Evolutionary conservation across 2,329 filamentous ascomycete genomes (phyloP), one percentile per base, ranked within the genome.

Genomic region (Aspergillus pseudoglaucus): DNA sequence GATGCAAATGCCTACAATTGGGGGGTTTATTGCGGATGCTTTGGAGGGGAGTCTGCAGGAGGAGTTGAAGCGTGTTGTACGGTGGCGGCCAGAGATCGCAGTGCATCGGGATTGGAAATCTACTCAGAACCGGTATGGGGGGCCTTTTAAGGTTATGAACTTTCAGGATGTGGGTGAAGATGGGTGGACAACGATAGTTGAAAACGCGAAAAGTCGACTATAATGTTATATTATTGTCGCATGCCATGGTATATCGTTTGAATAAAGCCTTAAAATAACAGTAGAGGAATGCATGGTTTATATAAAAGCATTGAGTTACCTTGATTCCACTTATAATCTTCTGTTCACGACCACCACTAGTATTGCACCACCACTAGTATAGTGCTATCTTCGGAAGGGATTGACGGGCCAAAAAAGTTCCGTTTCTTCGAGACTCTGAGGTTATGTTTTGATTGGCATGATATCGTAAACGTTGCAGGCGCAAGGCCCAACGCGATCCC

Each of bases 31-130:
- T 20, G 69, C 62, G 1, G 76, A 80, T 58, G 67, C 68, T 4
- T 45, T 80, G 37, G 72, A 78, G 48, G 71, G 65, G 0, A 66
- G 56, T 6, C 50, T 78, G 35, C 73, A 77, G 37, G 58, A 57
- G 6, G 66, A 67, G 42, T 56, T 78, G 50, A 66, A 65, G 47
- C 57, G 66, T 12, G 67, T 70, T 9, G 72, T 77, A 52, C 62
- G 72, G 44, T 80, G 78, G 77, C 63, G 77, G 44, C 76, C 77
- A 0, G 76, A 79, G 57, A 75, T 67, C 1, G 75, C 75, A 6
- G 59, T 71, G 1, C 49, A 62, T 8, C 64, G 75, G 22, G 63
- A 77, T 53, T 77, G 70, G 74, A 68, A 66, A 53, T 67, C 73
- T 61, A 69, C 73, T 2, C 76, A 78, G 58, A 68, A 68, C 9